A percentile compares a stretch with the other conserved stretches of the same genome.
Evolutionary conservation across 331 rosid genomes (phyloP).

Genomic region (Acacia concinna): DNA sequence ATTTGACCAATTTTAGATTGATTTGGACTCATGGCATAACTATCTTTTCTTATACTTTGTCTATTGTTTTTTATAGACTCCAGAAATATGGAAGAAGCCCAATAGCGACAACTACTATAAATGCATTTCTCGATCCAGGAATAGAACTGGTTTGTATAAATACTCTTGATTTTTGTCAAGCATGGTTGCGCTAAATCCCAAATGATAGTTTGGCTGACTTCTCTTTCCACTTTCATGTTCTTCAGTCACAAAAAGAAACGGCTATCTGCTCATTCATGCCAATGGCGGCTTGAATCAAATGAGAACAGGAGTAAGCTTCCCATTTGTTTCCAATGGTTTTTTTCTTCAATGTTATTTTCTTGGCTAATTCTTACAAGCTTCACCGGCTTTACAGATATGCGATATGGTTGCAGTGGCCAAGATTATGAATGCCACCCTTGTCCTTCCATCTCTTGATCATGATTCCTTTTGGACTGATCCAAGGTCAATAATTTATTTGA

Average conservation of each 20-base stretch:
- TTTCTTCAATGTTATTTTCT: neutral
- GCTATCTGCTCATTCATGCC: constrained; percentile 90
- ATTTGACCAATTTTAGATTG: neutral
- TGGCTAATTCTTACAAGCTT: constrained; percentile 32
- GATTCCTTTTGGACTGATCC: constrained; percentile 98
- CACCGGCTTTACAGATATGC: constrained; percentile 70
- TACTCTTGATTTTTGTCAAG: neutral
- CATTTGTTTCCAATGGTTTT: neutral
- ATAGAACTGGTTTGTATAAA: constrained; percentile 56
- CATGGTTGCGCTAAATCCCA: neutral
- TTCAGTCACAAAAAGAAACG: constrained; percentile 68
- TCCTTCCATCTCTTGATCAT: constrained; percentile 93
- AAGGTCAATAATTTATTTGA: constrained; percentile 52
- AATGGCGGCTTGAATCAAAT: constrained; percentile 99
- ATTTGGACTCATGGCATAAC: neutral
- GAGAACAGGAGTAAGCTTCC: constrained; percentile 91
- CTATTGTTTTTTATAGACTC: constrained; percentile 46
- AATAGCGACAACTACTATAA: constrained; percentile 55
- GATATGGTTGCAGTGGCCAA: constrained; percentile 99
- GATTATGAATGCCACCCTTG: constrained; percentile 94
- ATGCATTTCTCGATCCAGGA: constrained; percentile 67
- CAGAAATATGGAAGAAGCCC: constrained; percentile 92
- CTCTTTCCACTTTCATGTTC: neutral
- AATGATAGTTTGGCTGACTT: constrained; percentile 10
- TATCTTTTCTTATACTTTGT: neutral